phyloP scores from a whole-genome alignment of 1,284 basidiomycete species.

The Puccinia coronata region DNA sequence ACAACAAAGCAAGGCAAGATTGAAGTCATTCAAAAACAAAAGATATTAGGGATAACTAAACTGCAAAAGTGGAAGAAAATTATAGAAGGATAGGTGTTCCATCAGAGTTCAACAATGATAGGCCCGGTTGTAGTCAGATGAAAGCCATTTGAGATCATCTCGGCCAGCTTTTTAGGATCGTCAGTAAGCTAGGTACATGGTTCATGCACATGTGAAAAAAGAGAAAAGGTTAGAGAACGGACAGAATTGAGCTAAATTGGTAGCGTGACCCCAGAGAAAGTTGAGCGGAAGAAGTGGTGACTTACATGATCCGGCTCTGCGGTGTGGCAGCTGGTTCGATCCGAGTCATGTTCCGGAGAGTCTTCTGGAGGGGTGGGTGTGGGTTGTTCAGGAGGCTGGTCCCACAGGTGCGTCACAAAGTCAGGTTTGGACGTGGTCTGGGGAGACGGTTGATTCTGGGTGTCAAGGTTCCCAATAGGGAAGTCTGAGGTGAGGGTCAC shows the following conservation, averaged over 20 bases:
- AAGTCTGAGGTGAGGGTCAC: not conserved
- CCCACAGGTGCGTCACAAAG: conserved; percentile 9
- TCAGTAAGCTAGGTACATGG: conserved; percentile 13
- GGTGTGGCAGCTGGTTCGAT: conserved; percentile 7
- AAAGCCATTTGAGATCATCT: conserved; percentile 16
- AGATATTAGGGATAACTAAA: too few relatives aligned
- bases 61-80: too few relatives aligned
- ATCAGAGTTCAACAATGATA: conserved; percentile 25
- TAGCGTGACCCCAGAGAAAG: not conserved
- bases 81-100: too few relatives aligned
- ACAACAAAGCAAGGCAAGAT: too few relatives aligned
- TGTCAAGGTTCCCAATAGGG: not conserved
- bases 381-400: not conserved
- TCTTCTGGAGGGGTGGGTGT: not conserved
- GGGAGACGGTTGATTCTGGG: not conserved
- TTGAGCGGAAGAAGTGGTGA: not conserved
- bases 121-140: conserved; percentile 4
- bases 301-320: not conserved
- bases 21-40: too few relatives aligned
- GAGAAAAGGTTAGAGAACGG: not conserved
- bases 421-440: not conserved
- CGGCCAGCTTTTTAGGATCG: conserved; percentile 12
- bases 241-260: not conserved
- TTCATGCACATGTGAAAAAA: too few relatives aligned
- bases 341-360: not conserved